Evolutionary conservation across 129 eudicot species (phyloP).

Genomic region (Flaveria linearis): DNA sequence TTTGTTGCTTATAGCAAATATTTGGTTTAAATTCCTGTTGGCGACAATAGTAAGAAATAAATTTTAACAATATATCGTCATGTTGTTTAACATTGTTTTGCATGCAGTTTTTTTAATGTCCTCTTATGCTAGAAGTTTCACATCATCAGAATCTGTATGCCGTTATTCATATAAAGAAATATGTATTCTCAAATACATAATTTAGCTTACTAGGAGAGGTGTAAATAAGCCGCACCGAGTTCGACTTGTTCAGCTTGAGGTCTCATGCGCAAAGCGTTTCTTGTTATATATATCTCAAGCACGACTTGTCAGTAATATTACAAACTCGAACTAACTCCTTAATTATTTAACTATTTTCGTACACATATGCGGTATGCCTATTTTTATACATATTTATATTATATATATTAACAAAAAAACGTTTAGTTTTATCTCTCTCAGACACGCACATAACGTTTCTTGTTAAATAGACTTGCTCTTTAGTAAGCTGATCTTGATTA

Average conservation of each 20-base stretch:
- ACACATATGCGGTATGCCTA: background rate
- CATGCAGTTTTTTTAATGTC: too few relatives aligned
- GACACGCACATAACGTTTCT: too few relatives aligned
- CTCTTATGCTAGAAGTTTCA: background rate
- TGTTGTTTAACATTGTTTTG: background rate
- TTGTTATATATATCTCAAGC: background rate
- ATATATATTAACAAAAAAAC: too few relatives aligned
- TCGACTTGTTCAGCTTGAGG: too few relatives aligned
- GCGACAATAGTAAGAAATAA: background rate
- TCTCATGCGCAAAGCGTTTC: too few relatives aligned
- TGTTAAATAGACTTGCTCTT: too few relatives aligned
- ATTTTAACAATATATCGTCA: background rate
- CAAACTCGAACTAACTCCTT: background rate
- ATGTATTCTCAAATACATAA: background rate
- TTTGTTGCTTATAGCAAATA: constrained; percentile 15
- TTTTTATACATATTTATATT: too few relatives aligned
- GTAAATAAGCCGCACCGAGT: too few relatives aligned
- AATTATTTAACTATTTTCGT: too few relatives aligned
- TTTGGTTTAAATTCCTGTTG: background rate
- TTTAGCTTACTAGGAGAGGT: background rate
- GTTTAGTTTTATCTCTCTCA: too few relatives aligned
- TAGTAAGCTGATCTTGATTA: too few relatives aligned
- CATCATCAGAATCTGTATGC: background rate
- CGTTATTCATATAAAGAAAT: background rate
- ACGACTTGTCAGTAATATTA: background rate